Evolutionary conservation across 371 early-diverging fungal species (phyloP), one percentile per base, ranked within the genome.

Genomic region (Mucor saturninus): DNA sequence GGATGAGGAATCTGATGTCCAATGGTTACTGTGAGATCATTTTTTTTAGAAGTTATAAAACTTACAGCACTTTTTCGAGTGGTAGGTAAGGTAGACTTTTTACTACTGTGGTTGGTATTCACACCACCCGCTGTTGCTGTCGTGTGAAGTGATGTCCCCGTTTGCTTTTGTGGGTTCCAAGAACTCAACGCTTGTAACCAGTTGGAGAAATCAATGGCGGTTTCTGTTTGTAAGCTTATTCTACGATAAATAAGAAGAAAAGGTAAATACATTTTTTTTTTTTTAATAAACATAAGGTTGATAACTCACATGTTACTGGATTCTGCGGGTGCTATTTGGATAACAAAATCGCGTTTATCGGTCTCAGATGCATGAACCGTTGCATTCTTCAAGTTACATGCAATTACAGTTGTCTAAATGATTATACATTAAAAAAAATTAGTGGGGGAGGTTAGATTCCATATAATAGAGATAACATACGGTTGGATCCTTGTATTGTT

Each of bases 271-370:
- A 42, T 42, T 9, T 42, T 13, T 6, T 13, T 42, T 7, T 42
- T 45, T 3, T 21, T 13, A 45, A 51, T 37, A 8, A 38, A 37
- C n/a, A 37, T 26, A 10, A 14, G 46, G 37, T 14, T 6, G 11
- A 28, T 8, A 57, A 21, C 51, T 43, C 61, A 66, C 66, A 54
- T 60, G 32, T 51, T 51, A 46, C 42, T 55, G 6, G 57, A 39
- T 38, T 35, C 56, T 43, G 55, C 32, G 37, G 54, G 51, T 26
- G 42, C 28, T 15, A 72, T 45, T 28, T 64, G 68, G 31, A 73
- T 69, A 2, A 73, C 69, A 58, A 63, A 69, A 48, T 69, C 69
- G 53, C 73, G 52, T 52, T 73, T 73, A 48, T 73, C 73, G 0
- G 46, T 54, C n/a, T 73, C 70, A 31, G 64, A 63, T 61, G 61